These are phyloP conservation scores for Diospyros kaki DNA, from an alignment of 148 eudicot genomes.

Conservation along the genomic window DNA sequence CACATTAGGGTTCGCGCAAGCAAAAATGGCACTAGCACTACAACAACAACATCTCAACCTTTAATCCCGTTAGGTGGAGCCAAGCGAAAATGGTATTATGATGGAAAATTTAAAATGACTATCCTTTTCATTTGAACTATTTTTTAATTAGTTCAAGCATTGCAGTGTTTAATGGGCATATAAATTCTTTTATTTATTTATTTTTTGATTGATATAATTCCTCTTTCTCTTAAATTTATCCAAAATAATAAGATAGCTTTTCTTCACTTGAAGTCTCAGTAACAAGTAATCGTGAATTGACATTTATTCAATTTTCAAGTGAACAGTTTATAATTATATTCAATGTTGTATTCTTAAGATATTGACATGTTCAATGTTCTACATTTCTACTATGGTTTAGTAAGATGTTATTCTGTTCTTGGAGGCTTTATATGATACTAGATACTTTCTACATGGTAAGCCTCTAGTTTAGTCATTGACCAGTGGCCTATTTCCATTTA, in stretches of 20 bases:
- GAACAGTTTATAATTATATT: neutral
- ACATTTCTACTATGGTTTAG: neutral
- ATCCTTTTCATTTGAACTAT: neutral
- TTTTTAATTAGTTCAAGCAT: neutral
- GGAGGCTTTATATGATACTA: neutral
- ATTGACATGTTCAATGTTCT: neutral
- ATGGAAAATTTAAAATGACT: neutral
- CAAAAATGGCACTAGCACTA: neutral
- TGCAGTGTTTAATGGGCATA: no score
- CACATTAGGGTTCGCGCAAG: neutral
- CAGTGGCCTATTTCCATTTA: constrained; percentile 1
- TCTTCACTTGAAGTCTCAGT: neutral
- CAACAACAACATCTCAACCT: no score
- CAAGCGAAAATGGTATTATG: neutral
- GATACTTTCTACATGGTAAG: constrained; percentile 5
- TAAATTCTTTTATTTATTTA: neutral
- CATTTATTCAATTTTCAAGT: neutral
- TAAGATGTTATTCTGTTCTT: neutral
- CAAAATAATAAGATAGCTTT: neutral
- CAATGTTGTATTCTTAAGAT: neutral
- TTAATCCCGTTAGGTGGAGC: no score
- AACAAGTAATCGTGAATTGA: neutral
- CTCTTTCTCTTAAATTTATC: neutral
- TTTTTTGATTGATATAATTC: neutral
- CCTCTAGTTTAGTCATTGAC: neutral